Percentiles rank a stretch among this genome's conserved stretches.
phyloP scores from a whole-genome alignment of 2,329 filamentous ascomycete species.

The Colletotrichum musicola region DNA sequence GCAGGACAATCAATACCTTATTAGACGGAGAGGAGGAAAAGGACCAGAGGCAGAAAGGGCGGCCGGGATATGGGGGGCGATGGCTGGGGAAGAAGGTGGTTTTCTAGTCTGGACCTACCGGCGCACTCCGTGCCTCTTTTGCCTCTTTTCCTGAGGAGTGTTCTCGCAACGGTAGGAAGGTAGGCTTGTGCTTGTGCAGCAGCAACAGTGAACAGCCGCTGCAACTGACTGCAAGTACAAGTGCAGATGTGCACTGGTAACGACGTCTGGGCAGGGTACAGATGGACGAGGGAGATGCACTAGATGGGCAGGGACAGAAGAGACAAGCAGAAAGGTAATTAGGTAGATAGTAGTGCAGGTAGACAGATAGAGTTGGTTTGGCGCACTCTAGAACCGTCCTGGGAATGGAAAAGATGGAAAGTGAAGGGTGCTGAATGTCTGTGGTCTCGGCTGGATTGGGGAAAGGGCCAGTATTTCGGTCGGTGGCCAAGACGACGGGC shows the following conservation, averaged over 20 bases:
- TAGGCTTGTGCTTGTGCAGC: not conserved
- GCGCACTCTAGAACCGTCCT: not conserved
- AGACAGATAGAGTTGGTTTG: too few species aligned
- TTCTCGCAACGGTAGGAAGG: too few species aligned
- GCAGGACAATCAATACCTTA: not conserved
- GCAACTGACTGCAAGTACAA: not conserved
- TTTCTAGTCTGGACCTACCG: constrained; percentile 2
- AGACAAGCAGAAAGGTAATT: too few species aligned
- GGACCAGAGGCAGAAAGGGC: not conserved
- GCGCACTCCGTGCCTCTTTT: not conserved
- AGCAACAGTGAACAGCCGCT: not conserved
- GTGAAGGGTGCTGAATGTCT: constrained; percentile 15
- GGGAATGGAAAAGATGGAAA: constrained; percentile 4
- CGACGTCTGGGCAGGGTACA: too few species aligned
- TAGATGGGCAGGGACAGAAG: too few species aligned
- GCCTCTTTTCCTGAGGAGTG: too few species aligned
- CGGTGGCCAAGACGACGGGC: constrained; percentile 26
- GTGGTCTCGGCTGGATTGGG: constrained; percentile 28
- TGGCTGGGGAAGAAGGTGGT: not conserved
- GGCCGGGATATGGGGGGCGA: not conserved
- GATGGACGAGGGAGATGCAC: too few species aligned
- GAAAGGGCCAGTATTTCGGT: constrained; percentile 30
- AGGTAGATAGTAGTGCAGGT: not conserved
- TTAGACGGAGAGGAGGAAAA: not conserved
- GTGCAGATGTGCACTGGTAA: not conserved